Percentiles rank a stretch among this genome's conserved stretches.
These are phyloP conservation scores for Periconia sp. DNA, from an alignment of 2,329 filamentous ascomycete species.

Conservation along the genomic window DNA sequence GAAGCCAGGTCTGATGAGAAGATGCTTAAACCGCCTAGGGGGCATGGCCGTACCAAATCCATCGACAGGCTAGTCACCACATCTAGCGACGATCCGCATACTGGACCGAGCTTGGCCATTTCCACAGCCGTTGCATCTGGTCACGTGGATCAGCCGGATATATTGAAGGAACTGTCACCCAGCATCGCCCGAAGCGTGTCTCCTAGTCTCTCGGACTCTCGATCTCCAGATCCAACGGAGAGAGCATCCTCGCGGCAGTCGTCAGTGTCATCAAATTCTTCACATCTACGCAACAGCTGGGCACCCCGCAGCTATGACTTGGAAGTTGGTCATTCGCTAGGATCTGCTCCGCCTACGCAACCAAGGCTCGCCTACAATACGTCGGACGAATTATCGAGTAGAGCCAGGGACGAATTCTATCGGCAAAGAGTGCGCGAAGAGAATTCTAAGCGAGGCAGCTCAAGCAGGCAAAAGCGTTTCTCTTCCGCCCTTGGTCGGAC, in stretches of 20 bases:
- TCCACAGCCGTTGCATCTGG: constrained; percentile 69
- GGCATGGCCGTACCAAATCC: constrained; percentile 62
- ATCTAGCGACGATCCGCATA: constrained; percentile 68
- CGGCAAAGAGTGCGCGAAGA: constrained; percentile 43
- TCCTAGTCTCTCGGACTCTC: constrained; percentile 52
- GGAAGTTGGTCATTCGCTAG: constrained; percentile 26
- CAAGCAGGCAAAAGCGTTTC: constrained; percentile 28
- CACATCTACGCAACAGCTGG: constrained; percentile 34
- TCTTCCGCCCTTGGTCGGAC: constrained; percentile 37
- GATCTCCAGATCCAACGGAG: constrained; percentile 25
- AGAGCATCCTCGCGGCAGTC: constrained; percentile 44
- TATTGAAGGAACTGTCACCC: constrained; percentile 50
- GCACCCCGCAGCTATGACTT: constrained; percentile 27
- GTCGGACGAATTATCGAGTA: constrained; percentile 40
- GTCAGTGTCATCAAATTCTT: constrained; percentile 46
- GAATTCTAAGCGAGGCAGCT: constrained; percentile 33
- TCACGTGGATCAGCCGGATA: constrained; percentile 58
- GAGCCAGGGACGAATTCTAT: constrained; percentile 47
- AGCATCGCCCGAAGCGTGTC: constrained; percentile 42
- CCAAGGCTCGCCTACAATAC: constrained; percentile 24
- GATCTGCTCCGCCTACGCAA: constrained; percentile 22
- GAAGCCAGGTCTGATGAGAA: constrained; percentile 50
- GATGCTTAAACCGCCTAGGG: constrained; percentile 50
- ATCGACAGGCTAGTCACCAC: constrained; percentile 67
- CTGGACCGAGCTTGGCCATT: constrained; percentile 67